Evolutionary conservation across 2,329 filamentous ascomycete genomes (phyloP), one percentile per base, ranked within the genome.

Genomic region (Phoma sp.): DNA sequence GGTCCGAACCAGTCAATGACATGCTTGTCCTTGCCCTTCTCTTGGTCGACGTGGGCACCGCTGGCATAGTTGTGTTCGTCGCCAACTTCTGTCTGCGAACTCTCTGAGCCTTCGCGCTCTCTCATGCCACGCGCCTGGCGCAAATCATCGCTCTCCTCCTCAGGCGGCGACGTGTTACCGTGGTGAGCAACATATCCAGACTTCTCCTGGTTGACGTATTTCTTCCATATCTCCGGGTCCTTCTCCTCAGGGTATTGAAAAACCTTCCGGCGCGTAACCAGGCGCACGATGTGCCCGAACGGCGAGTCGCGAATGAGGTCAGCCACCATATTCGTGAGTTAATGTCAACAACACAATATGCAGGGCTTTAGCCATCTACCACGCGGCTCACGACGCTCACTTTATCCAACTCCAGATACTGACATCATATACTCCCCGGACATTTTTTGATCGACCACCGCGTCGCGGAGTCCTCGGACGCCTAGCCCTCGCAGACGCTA

Each of bases 1-100:
- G 76, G 72, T 0, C 77, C 79, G 59, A 75, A 81, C 82, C 82
- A 85, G 32, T 77, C 73, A 6, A 85, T 76, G 5, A 85, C 67
- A 48, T 79, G 69, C 7, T 77, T 64, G 64, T 84, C 80, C 55
- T 69, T 75, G 0, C 81, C 81, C 58, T 83, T 84, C 59, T 84
- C 82, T 1, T 77, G 72, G 63, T 84, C 81, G 11, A 82, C 67
- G 27, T 65, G 67, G 7, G 76, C 71, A 18, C 77, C 78, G 39
- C 74, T 80, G 3, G 72, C 68, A 25, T 76, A 60, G 40, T 70
- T 62, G 13, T 58, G 60, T 1, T 63, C 62, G 3, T 67, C 55
- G 1, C 45, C 57, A 37, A 47, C 42, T 35, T 51, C 60, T 8
- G 53, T 63, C 3, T 25, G 45, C 10, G 62, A 58, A 37, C 60